phyloP scores from a whole-genome alignment of 176 grass and related monocot species.

The Zizania latifolia region DNA sequence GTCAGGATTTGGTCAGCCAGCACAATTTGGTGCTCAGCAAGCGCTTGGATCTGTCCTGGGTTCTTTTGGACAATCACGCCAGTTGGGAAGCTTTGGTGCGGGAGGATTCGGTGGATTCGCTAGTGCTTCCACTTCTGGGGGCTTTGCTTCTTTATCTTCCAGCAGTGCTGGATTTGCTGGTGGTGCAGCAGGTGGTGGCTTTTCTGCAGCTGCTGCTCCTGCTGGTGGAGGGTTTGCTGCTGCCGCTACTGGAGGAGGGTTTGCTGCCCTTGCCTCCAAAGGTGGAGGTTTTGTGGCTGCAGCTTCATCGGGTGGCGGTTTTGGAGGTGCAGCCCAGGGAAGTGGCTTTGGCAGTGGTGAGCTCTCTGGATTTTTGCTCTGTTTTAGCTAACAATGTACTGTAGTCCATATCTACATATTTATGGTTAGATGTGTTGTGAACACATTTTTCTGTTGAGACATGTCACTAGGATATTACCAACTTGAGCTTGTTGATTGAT shows the following conservation, averaged over 20 bases:
- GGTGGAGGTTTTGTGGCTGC: conserved; percentile 47
- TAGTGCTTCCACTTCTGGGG: conserved; percentile 56
- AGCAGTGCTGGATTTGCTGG: conserved; percentile 63
- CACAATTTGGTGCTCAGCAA: conserved; percentile 67
- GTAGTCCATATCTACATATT: neutral
- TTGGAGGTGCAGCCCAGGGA: conserved; percentile 38
- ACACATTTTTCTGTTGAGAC: neutral
- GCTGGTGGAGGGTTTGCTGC: conserved; percentile 41
- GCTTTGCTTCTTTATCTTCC: conserved; percentile 48
- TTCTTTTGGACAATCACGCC: conserved; percentile 91
- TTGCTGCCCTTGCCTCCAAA: conserved; percentile 60
- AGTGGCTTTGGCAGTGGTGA: conserved; percentile 50
- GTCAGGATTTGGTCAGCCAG: conserved; percentile 77
- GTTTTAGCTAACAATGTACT: conserved; percentile 10
- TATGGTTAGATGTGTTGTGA: conserved; percentile 18
- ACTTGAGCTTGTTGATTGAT: neutral
- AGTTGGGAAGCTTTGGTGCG: conserved; percentile 59
- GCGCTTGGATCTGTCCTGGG: conserved; percentile 93
- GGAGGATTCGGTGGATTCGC: conserved; percentile 76
- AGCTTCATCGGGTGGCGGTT: conserved; percentile 25
- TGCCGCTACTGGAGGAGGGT: conserved; percentile 52
- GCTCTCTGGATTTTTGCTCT: conserved; percentile 10
- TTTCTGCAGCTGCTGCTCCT: conserved; percentile 45
- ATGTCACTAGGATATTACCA: neutral
- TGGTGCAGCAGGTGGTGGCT: conserved; percentile 52